Base-by-base conservation (phyloP, 495 filamentous ascomycete genomes). In the Hypomontagnella submonticulosa region DNA sequence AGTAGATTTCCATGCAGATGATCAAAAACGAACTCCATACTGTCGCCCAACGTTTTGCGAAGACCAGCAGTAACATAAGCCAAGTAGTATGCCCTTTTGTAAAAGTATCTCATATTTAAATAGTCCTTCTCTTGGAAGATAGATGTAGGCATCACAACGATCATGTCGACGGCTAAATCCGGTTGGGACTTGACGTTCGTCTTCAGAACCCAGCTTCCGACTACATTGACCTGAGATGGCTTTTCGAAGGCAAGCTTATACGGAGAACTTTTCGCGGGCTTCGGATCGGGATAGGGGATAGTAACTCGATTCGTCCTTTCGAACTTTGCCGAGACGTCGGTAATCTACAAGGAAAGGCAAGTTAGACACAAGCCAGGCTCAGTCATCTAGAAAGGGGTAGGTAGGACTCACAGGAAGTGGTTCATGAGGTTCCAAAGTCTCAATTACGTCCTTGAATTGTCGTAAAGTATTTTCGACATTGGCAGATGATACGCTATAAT, bases 111-210 rank as follows among this genome's bases (percentile, higher is more conserved):
- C 77, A 93, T 84, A 70, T 98, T 92, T 43, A 93, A 81, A 73
- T 93, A 97, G 76, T 99, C 95, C 74, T 99, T 98, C 50, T 93
- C 90, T 71, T 97, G 91, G 62, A 98, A 92, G 1, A 97, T 79
- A 2, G 84, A 77, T 42, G 74, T 73, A 12, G 96, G 93, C 87
- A 99, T 95, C 9, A 87, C 88, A 5, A 97, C 85, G 13, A 91
- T 87, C 81, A 99, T 78, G 78, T 99, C 95, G 47, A 97, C 82
- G 1, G 80, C 79, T 33, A 88, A 76, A 15, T 73, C 72, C 8
- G 82, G 81, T 13, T 85, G 79, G 6, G 82, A 77, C 67, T 87
- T 90, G 8, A 86, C 78, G 64, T 90, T 87, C 8, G 87, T 95
- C 75, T 88, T 88, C 40, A 92, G 83, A 40, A 88, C 81, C 82